Evolutionary conservation across 176 grass and related monocot species (phyloP).

Genomic region (Melocanna baccifera): DNA sequence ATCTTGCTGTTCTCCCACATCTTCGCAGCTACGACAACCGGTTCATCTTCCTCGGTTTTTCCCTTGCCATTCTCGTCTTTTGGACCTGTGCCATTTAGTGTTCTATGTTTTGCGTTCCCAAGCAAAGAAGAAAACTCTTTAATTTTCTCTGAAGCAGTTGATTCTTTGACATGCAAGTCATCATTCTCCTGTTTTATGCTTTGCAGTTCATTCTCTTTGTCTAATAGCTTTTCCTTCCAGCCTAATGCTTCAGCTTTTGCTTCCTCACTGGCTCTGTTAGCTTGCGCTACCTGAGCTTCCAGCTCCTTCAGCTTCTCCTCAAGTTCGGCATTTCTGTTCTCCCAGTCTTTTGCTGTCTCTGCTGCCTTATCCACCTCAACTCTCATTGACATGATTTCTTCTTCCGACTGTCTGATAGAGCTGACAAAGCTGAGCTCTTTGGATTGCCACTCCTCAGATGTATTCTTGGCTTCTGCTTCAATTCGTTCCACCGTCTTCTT

Average conservation of each 20-base stretch:
- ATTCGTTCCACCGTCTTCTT: slow-evolving; percentile 68
- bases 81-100: slow-evolving; percentile 27
- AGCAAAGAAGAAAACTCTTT: slow-evolving; percentile 47
- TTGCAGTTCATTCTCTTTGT: slow-evolving; percentile 74
- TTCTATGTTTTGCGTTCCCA: slow-evolving; percentile 41
- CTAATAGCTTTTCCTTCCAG: slow-evolving; percentile 69
- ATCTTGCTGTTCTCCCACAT: slow-evolving; percentile 66
- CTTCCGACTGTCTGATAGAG: slow-evolving; percentile 64
- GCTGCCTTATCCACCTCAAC: slow-evolving; percentile 46
- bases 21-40: slow-evolving; percentile 40
- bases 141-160: slow-evolving; percentile 52
- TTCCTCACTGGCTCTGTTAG: slow-evolving; percentile 43
- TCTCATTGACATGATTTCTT: slow-evolving; percentile 50
- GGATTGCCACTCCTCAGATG: slow-evolving; percentile 52
- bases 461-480: slow-evolving; percentile 49
- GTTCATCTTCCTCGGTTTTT: slow-evolving; percentile 40
- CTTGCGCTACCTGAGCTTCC: slow-evolving; percentile 51
- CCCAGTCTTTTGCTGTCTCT: slow-evolving; percentile 49
- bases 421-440: slow-evolving; percentile 63
- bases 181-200: slow-evolving; percentile 67
- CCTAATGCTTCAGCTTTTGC: slow-evolving; percentile 51
- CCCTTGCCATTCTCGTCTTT: slow-evolving; percentile 50
- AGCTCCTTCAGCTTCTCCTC: slow-evolving; percentile 61
- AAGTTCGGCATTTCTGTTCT: slow-evolving; percentile 47
- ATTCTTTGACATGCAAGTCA: slow-evolving; percentile 56